Evolutionary conservation across 768 basidiomycete genomes (phyloP), one percentile per base, ranked within the genome.

Genomic region (Lactifluus echinatus): DNA sequence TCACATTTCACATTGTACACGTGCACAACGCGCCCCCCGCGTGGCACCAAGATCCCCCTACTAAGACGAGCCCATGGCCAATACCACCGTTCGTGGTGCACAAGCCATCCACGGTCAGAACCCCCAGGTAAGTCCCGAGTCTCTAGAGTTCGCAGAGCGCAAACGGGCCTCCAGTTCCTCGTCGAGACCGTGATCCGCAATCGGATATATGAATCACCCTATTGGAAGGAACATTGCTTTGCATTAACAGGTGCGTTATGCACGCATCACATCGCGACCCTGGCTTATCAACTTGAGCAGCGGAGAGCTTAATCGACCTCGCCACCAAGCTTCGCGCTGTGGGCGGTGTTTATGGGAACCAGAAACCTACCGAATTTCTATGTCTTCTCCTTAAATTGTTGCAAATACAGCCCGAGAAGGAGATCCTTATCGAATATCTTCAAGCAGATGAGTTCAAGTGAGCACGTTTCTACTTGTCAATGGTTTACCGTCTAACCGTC

Each of bases 161-260:
- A 59, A 67, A 60, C 65, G 8, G 19, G 10, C 19, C 21, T 59
- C 46, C 69, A 96, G 93, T 90, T 80, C 70, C 75, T 99, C 70
- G 87, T 99, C 28, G 96, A 98, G 77, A 95, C 91, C 36, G 90
- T 97, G 61, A 94, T 98, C 63, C 84, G 96, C 52, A 90, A 86
- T 67, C 83, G 96, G 60, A 96, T 99, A 59, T 99, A 95, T 76
- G 95, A 98, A 70, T 87, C 89, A 0, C 70, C 77, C 7, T 99
- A 82, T 72, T 99, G 95, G 95, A 99, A 99, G 74, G 95, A 99
- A 69, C 92, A 96, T 64, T 99, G 95, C 68, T 99, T 99, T 68
- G 95, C 95, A 21, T 75, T 99, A 46, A 96, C 92, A 59, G 92
- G 93, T 89, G 49, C 50, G 78, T 71, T 14, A 17, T 21, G 8